Evolutionary conservation across 129 eudicot genomes (phyloP).

Genomic region (Glebionis coronaria): DNA sequence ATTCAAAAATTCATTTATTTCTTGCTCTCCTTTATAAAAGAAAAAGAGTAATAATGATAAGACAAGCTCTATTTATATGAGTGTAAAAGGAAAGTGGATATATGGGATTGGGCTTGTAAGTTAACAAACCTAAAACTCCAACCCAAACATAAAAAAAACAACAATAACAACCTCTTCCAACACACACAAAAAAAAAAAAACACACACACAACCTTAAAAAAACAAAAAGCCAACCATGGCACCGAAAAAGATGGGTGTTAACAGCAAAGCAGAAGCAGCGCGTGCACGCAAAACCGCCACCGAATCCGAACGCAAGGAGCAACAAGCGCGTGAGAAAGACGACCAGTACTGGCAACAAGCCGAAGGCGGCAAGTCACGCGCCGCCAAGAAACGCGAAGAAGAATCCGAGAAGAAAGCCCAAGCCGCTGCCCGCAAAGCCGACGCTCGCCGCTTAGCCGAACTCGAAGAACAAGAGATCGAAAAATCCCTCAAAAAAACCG

Average conservation of each 20-base stretch:
- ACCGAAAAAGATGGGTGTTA: slow-evolving; percentile 93
- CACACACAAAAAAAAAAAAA: neutral
- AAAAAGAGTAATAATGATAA: no score
- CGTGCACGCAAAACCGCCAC: slow-evolving; percentile 46
- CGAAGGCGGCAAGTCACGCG: slow-evolving; percentile 83
- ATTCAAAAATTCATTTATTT: no score
- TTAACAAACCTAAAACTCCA: neutral
- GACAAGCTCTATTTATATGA: no score
- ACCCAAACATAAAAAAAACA: neutral
- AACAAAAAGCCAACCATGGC: slow-evolving; percentile 32
- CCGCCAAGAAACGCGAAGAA: slow-evolving; percentile 91
- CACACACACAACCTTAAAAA: neutral
- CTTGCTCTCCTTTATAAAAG: no score
- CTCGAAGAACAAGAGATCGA: slow-evolving; percentile 79
- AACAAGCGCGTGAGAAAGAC: slow-evolving; percentile 65
- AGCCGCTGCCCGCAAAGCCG: slow-evolving; percentile 75
- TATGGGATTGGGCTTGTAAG: no score
- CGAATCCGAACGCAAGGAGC: slow-evolving; percentile 80
- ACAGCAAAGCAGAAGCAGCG: slow-evolving; percentile 87
- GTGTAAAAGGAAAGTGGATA: no score
- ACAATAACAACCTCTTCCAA: neutral
- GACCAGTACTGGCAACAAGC: slow-evolving; percentile 97
- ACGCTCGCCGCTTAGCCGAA: slow-evolving; percentile 78
- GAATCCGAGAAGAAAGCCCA: slow-evolving; percentile 94
- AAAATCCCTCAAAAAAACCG: slow-evolving; percentile 64